phyloP scores from a whole-genome alignment of 148 eudicot genomes.

The Pouteria glomerata region DNA sequence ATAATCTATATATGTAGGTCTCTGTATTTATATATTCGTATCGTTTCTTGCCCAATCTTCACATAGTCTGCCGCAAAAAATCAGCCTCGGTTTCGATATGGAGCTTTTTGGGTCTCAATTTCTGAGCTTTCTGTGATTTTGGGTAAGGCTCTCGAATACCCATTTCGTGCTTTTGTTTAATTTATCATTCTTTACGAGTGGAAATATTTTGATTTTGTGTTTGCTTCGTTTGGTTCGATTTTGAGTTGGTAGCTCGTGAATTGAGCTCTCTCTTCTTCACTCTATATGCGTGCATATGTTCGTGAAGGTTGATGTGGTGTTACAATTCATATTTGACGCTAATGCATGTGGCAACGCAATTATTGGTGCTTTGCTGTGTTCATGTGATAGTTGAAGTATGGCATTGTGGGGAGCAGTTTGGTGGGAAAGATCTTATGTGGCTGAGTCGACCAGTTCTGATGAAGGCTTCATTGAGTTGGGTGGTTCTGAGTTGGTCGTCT shows the following conservation, averaged over 20 bases:
- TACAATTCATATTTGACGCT: neutral
- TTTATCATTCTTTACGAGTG: neutral
- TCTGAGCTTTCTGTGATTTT: neutral
- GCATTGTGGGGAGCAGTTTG: neutral
- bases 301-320: neutral
- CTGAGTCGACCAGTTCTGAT: neutral
- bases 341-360: neutral
- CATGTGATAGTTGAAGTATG: neutral
- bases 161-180: neutral
- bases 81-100: neutral
- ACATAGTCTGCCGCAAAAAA: neutral
- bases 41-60: neutral
- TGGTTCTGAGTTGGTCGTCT: neutral
- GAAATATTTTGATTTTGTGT: neutral
- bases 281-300: neutral
- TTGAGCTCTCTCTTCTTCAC: neutral
- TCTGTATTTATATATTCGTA: neutral
- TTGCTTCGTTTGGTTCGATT: neutral
- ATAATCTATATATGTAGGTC: neutral
- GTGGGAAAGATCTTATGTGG: neutral
- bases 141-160: constrained; percentile 15
- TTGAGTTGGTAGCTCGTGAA: neutral
- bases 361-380: neutral
- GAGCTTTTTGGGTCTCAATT: constrained; percentile 1
- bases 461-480: neutral